Base-by-base conservation (phyloP, 345 rosid genomes). In the Dovyalis caffra region DNA sequence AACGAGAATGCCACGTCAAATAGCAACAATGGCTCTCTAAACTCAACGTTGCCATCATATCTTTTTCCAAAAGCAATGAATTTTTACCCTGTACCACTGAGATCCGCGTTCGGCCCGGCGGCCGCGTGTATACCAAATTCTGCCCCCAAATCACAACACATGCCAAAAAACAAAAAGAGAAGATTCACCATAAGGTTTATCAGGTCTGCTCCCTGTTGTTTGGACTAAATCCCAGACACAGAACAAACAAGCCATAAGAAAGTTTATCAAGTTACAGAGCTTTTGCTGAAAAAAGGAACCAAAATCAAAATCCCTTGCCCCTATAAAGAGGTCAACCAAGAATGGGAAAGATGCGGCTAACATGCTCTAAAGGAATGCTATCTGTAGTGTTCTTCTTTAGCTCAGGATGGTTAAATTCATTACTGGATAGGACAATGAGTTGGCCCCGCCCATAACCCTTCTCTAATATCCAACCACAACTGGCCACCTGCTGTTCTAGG, bases 331-430 rank as follows among this genome's bases (percentile, higher is more conserved):
- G 56, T 95, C 83, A 93, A 68, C 95, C 88, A n/a, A 95, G 94
- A 78, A 95, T 91, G 64, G 97, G 98, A 81, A 90, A 89, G 82
- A 95, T 91, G 45, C 98, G 93, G 57, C 96, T 87, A 10, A 95
- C 82, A 79, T 90, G 97, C 76, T 93, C 98, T 68, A 91, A 85
- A 1, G 98, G 95, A 56, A 95, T 83, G 61, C 75, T 85, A 71
- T 89, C 97, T 16, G 86, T 86, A 5, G 85, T 47, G n/a, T 79
- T 88, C 79, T 88, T 95, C 97, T 91, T 93, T 38, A 88, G 89
- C 88, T 88, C 93, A 0, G 97, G 97, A 81, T 90, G 91, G 78
- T 93, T 93, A 85, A 89, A 95, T 80, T 91, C 96, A 26, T 80
- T 95, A 28, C 69, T 73, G 0, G 97, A 90, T 29, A 91, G 74